Conservation (phyloP, 129 eudicot species). For the Flaveria bidentis region DNA sequence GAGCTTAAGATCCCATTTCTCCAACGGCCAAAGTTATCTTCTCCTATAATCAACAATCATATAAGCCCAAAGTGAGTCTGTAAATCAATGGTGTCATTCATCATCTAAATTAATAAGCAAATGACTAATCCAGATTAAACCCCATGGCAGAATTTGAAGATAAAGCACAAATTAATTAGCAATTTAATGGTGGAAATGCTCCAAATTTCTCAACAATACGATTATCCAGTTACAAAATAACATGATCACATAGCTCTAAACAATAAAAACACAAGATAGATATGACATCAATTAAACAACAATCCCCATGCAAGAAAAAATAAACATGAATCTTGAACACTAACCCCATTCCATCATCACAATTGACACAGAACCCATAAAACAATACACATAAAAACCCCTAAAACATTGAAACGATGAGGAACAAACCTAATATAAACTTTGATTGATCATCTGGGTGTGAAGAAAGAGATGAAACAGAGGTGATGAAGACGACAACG, state of each 20-base stretch:
- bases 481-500: slow-evolving; percentile 35
- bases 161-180: not conserved
- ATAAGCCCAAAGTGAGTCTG: not conserved
- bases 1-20: slow-evolving; percentile 47
- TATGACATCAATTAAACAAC: not conserved
- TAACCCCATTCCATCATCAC: not conserved
- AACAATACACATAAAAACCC: not conserved
- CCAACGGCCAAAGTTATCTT: slow-evolving; percentile 64
- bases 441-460: slow-evolving; percentile 42
- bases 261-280: not conserved
- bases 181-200: not conserved
- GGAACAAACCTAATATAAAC: slow-evolving; percentile 51
- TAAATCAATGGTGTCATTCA: not conserved
- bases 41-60: slow-evolving; percentile 39
- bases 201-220: slow-evolving; percentile 19
- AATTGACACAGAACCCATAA: slow-evolving; percentile 1
- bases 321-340: not conserved
- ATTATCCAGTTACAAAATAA: slow-evolving; percentile 1
- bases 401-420: not conserved
- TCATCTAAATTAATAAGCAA: slow-evolving; percentile 6
- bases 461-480: slow-evolving; percentile 35
- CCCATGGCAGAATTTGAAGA: not conserved
- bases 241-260: not conserved
- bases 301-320: slow-evolving; percentile 22
- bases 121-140: not conserved